A percentile compares a stretch with the other conserved stretches of the same genome.
phyloP scores from a whole-genome alignment of 2,329 filamentous ascomycete genomes.

The Aquanectria penicillioides region DNA sequence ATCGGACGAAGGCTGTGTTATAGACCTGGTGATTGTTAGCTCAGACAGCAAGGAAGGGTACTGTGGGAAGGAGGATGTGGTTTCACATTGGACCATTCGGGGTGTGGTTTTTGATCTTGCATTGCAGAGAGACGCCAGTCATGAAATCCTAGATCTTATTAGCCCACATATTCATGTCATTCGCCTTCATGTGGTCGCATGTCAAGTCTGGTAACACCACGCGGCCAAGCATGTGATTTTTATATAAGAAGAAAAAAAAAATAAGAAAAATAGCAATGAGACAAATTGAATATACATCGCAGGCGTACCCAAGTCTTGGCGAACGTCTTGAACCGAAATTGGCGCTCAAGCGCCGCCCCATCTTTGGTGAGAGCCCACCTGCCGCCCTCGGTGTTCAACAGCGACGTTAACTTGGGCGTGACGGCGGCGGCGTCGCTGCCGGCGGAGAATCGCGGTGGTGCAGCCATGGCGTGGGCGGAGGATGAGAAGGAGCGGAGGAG shows the following conservation, averaged over 20 bases:
- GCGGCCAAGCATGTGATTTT: not conserved
- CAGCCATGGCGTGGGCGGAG: conserved; percentile 35
- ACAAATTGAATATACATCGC: too few species aligned
- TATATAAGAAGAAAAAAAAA: not conserved
- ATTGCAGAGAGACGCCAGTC: conserved; percentile 75
- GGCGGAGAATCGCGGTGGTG: conserved; percentile 53
- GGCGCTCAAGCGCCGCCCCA: conserved; percentile 67
- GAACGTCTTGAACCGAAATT: conserved; percentile 73
- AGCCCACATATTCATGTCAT: not conserved
- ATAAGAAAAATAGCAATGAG: not conserved
- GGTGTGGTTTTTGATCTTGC: conserved; percentile 75
- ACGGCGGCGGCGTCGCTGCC: conserved; percentile 55
- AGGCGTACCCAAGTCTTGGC: conserved; percentile 70
- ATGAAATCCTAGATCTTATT: conserved; percentile 71
- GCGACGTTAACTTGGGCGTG: conserved; percentile 47
- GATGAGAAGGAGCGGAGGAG: conserved; percentile 27
- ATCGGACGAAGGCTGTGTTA: conserved; percentile 75
- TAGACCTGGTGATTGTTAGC: conserved; percentile 64
- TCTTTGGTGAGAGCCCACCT: conserved; percentile 62
- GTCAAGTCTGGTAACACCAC: not conserved
- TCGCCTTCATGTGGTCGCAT: not conserved
- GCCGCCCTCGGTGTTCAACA: conserved; percentile 52
- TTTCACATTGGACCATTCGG: conserved; percentile 83
- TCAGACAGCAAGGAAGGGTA: not conserved
- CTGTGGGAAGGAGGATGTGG: conserved; percentile 36